A percentile compares a stretch with the other conserved stretches of the same genome.
Evolutionary conservation across 257 asterid genomes (phyloP).

Genomic region (Euphrasia confusa): DNA sequence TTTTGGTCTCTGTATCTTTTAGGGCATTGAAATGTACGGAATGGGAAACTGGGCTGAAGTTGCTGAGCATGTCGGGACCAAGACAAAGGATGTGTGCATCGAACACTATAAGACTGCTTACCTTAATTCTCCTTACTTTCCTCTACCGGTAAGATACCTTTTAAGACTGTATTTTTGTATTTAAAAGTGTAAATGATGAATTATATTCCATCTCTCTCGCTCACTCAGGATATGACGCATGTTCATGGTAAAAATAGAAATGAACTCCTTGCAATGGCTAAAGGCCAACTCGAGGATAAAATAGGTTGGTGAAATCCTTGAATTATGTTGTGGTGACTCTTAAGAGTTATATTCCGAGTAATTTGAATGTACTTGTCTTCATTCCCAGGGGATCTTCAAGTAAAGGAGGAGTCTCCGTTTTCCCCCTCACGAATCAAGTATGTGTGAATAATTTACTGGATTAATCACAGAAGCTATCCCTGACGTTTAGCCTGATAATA

Average conservation of each 20-base stretch:
- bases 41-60: conserved; percentile 92
- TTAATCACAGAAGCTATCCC: background rate
- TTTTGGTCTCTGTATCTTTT: too few relatives aligned
- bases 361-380: conserved; percentile 29
- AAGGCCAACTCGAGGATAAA: conserved; percentile 59
- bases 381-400: conserved; percentile 59
- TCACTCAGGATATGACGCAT: conserved; percentile 73
- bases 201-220: background rate
- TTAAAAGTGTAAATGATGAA: background rate
- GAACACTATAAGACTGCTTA: conserved; percentile 69
- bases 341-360: background rate
- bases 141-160: conserved; percentile 59
- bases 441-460: conserved; percentile 23
- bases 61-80: conserved; percentile 89
- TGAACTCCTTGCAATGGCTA: conserved; percentile 82
- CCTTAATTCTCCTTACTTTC: conserved; percentile 77
- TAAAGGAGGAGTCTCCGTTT: conserved; percentile 63
- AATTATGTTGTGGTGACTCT: background rate
- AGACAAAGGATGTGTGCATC: conserved; percentile 67
- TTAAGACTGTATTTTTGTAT: conserved; percentile 6
- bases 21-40: conserved; percentile 94
- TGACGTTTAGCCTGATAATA: background rate
- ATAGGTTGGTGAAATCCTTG: conserved; percentile 41
- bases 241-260: conserved; percentile 69
- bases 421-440: conserved; percentile 78